Percentiles rank a stretch among this genome's conserved stretches.
These are phyloP conservation scores for Macrolepiota fuliginosa DNA, from an alignment of 768 basidiomycete species.

Conservation along the genomic window DNA sequence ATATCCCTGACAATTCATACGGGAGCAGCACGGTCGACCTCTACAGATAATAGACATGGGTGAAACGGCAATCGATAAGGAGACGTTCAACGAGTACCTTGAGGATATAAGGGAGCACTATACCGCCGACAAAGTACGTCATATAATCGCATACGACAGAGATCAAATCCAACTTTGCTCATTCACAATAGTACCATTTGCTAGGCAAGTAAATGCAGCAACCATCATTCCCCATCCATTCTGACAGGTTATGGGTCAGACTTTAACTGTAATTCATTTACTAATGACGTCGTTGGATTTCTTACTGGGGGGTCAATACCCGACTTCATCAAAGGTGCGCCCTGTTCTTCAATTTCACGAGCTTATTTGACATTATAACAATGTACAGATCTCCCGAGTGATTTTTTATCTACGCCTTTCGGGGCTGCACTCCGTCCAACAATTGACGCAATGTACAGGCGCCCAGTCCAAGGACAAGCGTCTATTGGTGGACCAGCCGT, in stretches of 20 bases:
- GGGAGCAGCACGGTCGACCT: conserved; percentile 68
- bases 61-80: conserved; percentile 76
- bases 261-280: conserved; percentile 96
- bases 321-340: conserved; percentile 70
- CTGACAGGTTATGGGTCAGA: conserved; percentile 39
- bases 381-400: conserved; percentile 64
- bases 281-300: conserved; percentile 84
- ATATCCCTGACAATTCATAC: not conserved
- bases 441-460: conserved; percentile 86
- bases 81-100: conserved; percentile 85
- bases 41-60: conserved; percentile 73
- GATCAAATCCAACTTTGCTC: not conserved
- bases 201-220: conserved; percentile 46
- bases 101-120: conserved; percentile 73
- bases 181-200: conserved; percentile 68
- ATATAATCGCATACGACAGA: not conserved
- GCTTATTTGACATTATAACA: not conserved
- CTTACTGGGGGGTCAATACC: conserved; percentile 84
- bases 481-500: conserved; percentile 22
- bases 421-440: conserved; percentile 84
- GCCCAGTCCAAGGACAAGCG: conserved; percentile 47
- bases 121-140: conserved; percentile 81
- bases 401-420: conserved; percentile 88
- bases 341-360: not conserved
- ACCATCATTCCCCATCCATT: not conserved